A percentile compares a stretch with the other conserved stretches of the same genome.
These are phyloP conservation scores for Margaritispora aquatica DNA, from an alignment of 495 filamentous ascomycete genomes.

Conservation along the genomic window DNA sequence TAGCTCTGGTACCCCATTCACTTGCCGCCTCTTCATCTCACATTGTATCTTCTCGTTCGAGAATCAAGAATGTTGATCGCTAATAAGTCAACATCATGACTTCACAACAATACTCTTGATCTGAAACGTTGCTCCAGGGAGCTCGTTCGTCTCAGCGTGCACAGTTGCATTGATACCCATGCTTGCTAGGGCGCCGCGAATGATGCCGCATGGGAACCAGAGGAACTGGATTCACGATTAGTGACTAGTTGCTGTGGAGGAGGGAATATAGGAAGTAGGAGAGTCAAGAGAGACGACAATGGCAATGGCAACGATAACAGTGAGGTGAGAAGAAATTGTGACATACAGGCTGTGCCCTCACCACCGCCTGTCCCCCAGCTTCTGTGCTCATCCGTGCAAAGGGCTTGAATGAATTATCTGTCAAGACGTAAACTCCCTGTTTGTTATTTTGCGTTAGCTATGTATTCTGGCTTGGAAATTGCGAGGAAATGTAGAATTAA, in stretches of 20 bases:
- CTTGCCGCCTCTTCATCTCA: too few relatives aligned
- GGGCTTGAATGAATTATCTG: constrained; percentile 87
- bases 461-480: background rate
- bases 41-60: too few relatives aligned
- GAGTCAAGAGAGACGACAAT: too few relatives aligned
- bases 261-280: too few relatives aligned
- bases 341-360: constrained; percentile 74
- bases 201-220: constrained; percentile 89
- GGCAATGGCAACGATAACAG: background rate
- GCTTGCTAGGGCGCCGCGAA: constrained; percentile 80
- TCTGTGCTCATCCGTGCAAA: constrained; percentile 82
- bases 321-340: constrained; percentile 5
- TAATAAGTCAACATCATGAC: constrained; percentile 23
- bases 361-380: constrained; percentile 60
- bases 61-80: too few relatives aligned
- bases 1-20: too few relatives aligned
- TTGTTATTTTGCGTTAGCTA: constrained; percentile 10
- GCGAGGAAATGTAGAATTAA: background rate
- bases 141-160: constrained; percentile 77
- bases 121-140: constrained; percentile 89
- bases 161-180: constrained; percentile 89
- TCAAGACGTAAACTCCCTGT: constrained; percentile 91
- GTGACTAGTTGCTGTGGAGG: too few relatives aligned
- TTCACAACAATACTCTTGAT: constrained; percentile 76
- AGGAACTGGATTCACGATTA: too few relatives aligned